A percentile compares a stretch with the other conserved stretches of the same genome.
Evolutionary conservation across 495 filamentous ascomycete species (phyloP).

Genomic region (Pseudomonodictys pantanalensis): DNA sequence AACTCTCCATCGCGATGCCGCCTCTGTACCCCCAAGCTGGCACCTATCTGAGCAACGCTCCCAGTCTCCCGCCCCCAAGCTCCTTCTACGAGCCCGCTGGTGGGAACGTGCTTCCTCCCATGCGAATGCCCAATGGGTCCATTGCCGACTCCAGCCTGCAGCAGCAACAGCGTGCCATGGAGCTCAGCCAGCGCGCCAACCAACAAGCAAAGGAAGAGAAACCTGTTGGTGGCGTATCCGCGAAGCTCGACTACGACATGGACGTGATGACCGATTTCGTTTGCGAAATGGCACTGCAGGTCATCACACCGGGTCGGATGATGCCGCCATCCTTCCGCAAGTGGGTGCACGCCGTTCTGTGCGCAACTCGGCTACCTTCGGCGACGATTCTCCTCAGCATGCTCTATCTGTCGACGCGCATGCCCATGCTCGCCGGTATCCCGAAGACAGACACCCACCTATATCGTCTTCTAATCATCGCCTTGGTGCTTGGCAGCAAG

Average conservation of each 20-base stretch:
- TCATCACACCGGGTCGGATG: slow-evolving; percentile 65
- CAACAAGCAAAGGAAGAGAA: slow-evolving; percentile 43
- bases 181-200: slow-evolving; percentile 28
- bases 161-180: slow-evolving; percentile 34
- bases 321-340: slow-evolving; percentile 82
- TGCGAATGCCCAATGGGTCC: slow-evolving; percentile 32
- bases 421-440: slow-evolving; percentile 68
- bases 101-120: slow-evolving; percentile 39
- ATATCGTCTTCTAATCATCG: slow-evolving; percentile 87
- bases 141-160: slow-evolving; percentile 25
- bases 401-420: slow-evolving; percentile 80
- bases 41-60: slow-evolving; percentile 28
- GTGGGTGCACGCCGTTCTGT: slow-evolving; percentile 90
- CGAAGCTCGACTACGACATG: slow-evolving; percentile 97
- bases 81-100: slow-evolving; percentile 39
- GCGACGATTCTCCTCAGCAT: slow-evolving; percentile 92
- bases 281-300: slow-evolving; percentile 81
- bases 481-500: slow-evolving; percentile 90
- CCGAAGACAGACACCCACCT: slow-evolving; percentile 65
- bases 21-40: slow-evolving; percentile 39
- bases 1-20: slow-evolving; percentile 34
- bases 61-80: slow-evolving; percentile 31
- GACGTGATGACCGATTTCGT: slow-evolving; percentile 98
- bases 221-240: slow-evolving; percentile 77
- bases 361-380: slow-evolving; percentile 89